These are phyloP conservation scores for Quercus parvula DNA, from an alignment of 306 rosid species.

Conservation along the genomic window DNA sequence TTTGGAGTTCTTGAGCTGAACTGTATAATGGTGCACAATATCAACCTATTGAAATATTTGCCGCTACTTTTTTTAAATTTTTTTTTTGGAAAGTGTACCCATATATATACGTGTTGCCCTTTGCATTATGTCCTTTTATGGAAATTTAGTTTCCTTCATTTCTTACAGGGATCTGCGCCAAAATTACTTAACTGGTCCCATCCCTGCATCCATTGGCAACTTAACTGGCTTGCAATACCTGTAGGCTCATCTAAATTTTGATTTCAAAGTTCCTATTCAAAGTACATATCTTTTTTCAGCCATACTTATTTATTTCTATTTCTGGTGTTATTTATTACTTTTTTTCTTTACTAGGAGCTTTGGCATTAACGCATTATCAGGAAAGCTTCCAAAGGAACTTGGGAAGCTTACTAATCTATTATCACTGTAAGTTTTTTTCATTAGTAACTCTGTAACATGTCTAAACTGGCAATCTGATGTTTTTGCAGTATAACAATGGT, in stretches of 20 bases:
- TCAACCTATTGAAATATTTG: background rate
- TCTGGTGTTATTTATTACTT: background rate
- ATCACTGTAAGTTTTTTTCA: slow-evolving; percentile 40
- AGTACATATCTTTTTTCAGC: background rate
- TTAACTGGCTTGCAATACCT: slow-evolving; percentile 58
- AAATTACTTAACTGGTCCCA: slow-evolving; percentile 63
- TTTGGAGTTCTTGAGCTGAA: background rate
- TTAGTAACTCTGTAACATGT: background rate
- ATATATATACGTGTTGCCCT: background rate
- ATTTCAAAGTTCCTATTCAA: background rate
- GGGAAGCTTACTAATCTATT: slow-evolving; percentile 53
- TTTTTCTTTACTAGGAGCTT: slow-evolving; percentile 28
- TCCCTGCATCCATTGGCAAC: slow-evolving; percentile 64
- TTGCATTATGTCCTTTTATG: background rate
- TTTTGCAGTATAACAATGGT: background rate
- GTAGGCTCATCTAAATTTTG: slow-evolving; percentile 37
- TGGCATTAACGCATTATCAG: slow-evolving; percentile 66
- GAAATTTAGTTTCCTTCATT: background rate
- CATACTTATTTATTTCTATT: background rate
- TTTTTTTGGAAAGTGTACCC: background rate
- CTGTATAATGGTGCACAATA: background rate
- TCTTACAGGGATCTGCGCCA: slow-evolving; percentile 52
- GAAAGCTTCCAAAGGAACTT: slow-evolving; percentile 71
- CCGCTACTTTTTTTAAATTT: too few relatives aligned
- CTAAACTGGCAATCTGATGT: background rate